Conservation (phyloP, 1,284 basidiomycete species). For the Sporisorium sorghi region DNA sequence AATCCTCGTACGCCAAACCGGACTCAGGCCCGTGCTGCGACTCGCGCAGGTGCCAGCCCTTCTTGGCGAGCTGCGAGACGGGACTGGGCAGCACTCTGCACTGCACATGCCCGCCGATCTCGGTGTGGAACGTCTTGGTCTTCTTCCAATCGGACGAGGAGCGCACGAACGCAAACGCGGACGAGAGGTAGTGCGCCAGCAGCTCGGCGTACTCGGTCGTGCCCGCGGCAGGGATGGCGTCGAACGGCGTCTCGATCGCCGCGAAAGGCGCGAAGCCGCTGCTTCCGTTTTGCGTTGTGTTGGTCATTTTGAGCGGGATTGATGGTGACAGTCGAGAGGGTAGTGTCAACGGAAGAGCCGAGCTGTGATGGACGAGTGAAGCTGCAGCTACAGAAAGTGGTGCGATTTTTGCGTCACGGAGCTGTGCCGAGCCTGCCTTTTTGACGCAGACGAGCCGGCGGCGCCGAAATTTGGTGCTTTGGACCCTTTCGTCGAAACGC, state of each 20-base stretch:
- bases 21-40: conserved; percentile 37
- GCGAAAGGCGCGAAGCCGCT: conserved; percentile 20
- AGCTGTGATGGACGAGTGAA: not conserved
- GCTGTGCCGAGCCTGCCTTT: not conserved
- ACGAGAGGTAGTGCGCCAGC: conserved; percentile 29
- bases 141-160: conserved; percentile 33
- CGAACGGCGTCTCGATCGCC: conserved; percentile 34
- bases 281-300: not conserved
- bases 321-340: not conserved
- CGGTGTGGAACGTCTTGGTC: conserved; percentile 33
- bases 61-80: conserved; percentile 33
- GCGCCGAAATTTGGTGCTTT: not conserved
- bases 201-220: conserved; percentile 47
- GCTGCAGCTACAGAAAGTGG: too few relatives aligned
- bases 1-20: conserved; percentile 51
- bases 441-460: not conserved
- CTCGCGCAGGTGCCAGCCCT: conserved; percentile 59
- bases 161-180: conserved; percentile 42
- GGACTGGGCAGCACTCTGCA: conserved; percentile 34
- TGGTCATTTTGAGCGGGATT: not conserved
- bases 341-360: not conserved
- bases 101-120: conserved; percentile 36
- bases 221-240: conserved; percentile 35
- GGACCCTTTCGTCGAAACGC: not conserved
- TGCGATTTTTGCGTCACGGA: not conserved